phyloP scores from a whole-genome alignment of 768 basidiomycete genomes.

The Boletus vermiculosoides region DNA sequence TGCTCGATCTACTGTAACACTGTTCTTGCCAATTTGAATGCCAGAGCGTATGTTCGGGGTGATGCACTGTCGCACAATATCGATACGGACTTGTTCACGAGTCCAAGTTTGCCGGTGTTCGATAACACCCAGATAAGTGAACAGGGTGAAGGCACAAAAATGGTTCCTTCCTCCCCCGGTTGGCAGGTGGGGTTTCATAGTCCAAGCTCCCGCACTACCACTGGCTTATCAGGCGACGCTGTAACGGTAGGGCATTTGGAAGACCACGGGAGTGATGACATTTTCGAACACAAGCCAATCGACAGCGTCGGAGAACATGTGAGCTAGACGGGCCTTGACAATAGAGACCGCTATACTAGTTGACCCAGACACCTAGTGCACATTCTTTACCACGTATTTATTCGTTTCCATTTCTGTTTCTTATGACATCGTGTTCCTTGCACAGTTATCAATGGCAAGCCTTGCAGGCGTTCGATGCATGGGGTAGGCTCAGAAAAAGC shows the following conservation, averaged over 20 bases:
- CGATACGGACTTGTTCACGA: background rate
- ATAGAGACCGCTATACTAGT: no score
- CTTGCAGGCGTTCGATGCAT: no score
- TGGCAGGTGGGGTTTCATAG: background rate
- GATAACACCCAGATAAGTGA: no score
- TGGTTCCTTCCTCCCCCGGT: background rate
- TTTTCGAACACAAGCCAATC: no score
- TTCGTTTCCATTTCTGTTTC: no score
- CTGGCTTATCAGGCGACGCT: background rate
- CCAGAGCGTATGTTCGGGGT: slow-evolving; percentile 5
- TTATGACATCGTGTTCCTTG: no score
- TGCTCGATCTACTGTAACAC: slow-evolving; percentile 1
- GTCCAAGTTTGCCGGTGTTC: accelerated
- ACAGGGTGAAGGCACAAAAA: background rate
- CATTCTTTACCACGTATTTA: no score
- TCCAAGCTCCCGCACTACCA: background rate
- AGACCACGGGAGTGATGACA: background rate
- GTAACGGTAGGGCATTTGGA: background rate
- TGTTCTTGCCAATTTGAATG: slow-evolving; percentile 10
- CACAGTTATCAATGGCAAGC: no score
- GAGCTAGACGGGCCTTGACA: no score
- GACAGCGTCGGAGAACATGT: no score
- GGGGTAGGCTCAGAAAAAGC: no score
- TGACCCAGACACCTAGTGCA: no score
- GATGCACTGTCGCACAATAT: background rate